A percentile compares a stretch with the other conserved stretches of the same genome.
Conservation (phyloP, 2,329 filamentous ascomycete genomes). For the Magnaporthiopsis incrustans region DNA sequence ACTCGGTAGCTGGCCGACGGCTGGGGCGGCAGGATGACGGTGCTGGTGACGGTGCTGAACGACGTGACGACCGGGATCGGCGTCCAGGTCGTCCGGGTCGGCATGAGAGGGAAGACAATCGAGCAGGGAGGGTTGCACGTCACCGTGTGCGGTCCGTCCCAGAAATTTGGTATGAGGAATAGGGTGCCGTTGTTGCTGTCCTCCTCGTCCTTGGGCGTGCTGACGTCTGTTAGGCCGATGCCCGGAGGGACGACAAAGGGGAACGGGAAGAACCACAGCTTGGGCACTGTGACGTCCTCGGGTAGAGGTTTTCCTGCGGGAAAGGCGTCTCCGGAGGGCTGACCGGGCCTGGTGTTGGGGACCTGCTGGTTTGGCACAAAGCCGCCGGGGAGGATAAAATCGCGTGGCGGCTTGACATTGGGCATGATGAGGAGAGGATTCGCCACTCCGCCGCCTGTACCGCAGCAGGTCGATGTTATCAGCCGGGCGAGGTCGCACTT, state of each 20-base stretch:
- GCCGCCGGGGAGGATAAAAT: not conserved
- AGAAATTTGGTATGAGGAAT: not conserved
- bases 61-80: conserved; percentile 2
- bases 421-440: not conserved
- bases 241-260: not conserved
- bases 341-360: not conserved
- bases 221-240: conserved; percentile 1
- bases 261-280: conserved; percentile 3
- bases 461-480: not conserved
- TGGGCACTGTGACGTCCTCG: not conserved
- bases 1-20: not conserved
- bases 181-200: not conserved
- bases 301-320: not conserved
- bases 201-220: not conserved
- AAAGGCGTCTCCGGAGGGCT: not conserved
- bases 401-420: not conserved
- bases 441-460: not conserved
- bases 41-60: not conserved
- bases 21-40: not conserved
- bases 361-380: not conserved
- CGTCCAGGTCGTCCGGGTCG: not conserved
- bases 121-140: conserved; percentile 6
- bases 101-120: conserved; percentile 7
- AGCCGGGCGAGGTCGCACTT: not conserved
- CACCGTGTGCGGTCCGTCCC: not conserved